Evolutionary conservation across 2,329 filamentous ascomycete genomes (phyloP).

Genomic region (Epichloe bromicola): DNA sequence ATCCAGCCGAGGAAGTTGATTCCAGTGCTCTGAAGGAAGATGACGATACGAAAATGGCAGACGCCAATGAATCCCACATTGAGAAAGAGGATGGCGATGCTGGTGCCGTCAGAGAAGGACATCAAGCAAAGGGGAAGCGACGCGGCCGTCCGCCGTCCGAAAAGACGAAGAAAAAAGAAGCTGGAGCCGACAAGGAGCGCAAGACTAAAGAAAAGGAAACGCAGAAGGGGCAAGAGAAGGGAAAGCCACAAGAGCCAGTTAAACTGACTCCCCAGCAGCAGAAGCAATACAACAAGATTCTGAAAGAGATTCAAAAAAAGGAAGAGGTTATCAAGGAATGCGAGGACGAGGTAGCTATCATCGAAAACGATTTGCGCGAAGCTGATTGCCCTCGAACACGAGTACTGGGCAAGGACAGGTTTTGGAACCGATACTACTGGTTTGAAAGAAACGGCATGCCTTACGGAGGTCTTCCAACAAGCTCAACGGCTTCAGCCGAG

Average conservation of each 20-base stretch:
- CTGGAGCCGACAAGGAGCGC: slow-evolving; percentile 34
- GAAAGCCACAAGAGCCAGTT: slow-evolving; percentile 52
- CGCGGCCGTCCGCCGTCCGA: slow-evolving; percentile 47
- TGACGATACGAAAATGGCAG: slow-evolving; percentile 48
- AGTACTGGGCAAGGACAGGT: slow-evolving; percentile 83
- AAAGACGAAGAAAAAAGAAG: slow-evolving; percentile 64
- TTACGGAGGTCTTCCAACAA: slow-evolving; percentile 73
- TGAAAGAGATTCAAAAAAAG: slow-evolving; percentile 87
- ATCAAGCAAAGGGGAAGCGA: slow-evolving; percentile 36
- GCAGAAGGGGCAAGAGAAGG: slow-evolving; percentile 37
- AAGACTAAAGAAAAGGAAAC: slow-evolving; percentile 65
- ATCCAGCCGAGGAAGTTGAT: slow-evolving; percentile 46
- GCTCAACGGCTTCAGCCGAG: slow-evolving; percentile 72
- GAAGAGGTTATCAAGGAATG: slow-evolving; percentile 67
- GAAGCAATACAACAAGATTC: slow-evolving; percentile 75
- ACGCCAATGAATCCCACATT: slow-evolving; percentile 46
- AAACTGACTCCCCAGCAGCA: slow-evolving; percentile 59
- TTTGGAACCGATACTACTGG: slow-evolving; percentile 99
- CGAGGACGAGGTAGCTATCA: slow-evolving; percentile 71
- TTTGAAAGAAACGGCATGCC: slow-evolving; percentile 98
- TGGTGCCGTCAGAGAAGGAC: slow-evolving; percentile 61
- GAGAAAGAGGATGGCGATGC: slow-evolving; percentile 46
- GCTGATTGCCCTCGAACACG: slow-evolving; percentile 85
- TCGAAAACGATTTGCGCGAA: slow-evolving; percentile 88
- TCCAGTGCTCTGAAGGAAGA: slow-evolving; percentile 33